phyloP scores from a whole-genome alignment of 73 alveolate genomes.

The Tetrahymena elliotti region DNA sequence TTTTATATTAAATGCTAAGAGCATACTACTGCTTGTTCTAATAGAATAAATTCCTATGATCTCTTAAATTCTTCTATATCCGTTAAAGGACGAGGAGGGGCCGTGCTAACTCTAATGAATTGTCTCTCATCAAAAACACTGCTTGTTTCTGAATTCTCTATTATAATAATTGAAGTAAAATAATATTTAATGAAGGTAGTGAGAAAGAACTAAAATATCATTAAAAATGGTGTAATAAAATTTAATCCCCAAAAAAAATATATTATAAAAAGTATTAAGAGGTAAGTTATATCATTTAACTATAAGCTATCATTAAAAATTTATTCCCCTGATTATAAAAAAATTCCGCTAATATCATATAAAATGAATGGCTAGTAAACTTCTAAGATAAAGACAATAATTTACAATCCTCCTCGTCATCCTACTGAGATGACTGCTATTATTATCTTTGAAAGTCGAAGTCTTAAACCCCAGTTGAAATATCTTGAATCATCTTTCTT shows the following conservation, averaged over 20 bases:
- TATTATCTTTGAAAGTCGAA: not conserved
- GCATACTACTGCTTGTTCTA: conserved; percentile 70
- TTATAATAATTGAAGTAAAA: not conserved
- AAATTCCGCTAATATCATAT: not conserved
- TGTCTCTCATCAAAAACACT: conserved; percentile 18
- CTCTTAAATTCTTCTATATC: conserved; percentile 66
- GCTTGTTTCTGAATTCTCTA: not conserved
- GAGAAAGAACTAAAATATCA: not conserved
- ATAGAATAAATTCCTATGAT: conserved; percentile 59
- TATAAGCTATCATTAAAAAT: not conserved
- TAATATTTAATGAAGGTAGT: not conserved
- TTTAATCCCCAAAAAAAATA: not conserved
- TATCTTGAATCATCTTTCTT: not conserved
- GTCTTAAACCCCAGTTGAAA: not conserved
- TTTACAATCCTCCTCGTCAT: not conserved
- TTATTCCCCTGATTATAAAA: not conserved
- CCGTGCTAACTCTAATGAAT: conserved; percentile 60
- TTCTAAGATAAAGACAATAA: not conserved
- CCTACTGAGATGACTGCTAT: not conserved
- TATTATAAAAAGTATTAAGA: not conserved
- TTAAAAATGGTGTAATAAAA: not conserved
- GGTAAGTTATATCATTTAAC: not conserved
- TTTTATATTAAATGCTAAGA: conserved; percentile 61
- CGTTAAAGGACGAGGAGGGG: conserved; percentile 88
- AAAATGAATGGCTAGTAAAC: not conserved